Percentiles rank a stretch among this genome's conserved stretches.
phyloP scores from a whole-genome alignment of 768 basidiomycete genomes.

The Pleurotus cornucopiae region DNA sequence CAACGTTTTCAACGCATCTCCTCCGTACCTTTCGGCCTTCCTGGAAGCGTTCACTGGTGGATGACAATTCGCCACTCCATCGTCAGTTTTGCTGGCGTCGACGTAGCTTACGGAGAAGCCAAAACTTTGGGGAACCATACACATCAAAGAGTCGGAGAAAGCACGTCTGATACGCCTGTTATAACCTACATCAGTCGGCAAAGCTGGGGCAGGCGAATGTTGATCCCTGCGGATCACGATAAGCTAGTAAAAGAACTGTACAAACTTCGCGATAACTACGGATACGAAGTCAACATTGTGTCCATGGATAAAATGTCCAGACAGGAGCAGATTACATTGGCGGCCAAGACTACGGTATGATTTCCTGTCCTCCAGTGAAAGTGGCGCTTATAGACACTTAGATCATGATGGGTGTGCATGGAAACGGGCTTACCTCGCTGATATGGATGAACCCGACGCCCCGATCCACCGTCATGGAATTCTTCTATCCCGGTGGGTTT shows the following conservation, averaged over 20 bases:
- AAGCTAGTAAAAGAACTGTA: conserved; percentile 70
- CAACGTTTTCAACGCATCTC: conserved; percentile 73
- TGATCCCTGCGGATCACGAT: conserved; percentile 74
- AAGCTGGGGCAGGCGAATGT: conserved; percentile 82
- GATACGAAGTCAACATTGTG: conserved; percentile 87
- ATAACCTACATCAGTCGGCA: conserved; percentile 93
- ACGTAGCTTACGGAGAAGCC: conserved; percentile 20
- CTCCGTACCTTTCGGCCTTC: conserved; percentile 67
- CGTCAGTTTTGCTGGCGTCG: conserved; percentile 64
- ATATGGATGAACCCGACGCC: conserved; percentile 90
- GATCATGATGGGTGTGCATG: conserved; percentile 95
- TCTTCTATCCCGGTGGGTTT: conserved; percentile 83
- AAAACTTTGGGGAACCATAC: background rate
- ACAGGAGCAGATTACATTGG: conserved; percentile 74
- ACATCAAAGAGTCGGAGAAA: conserved; percentile 26
- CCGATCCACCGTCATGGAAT: conserved; percentile 86
- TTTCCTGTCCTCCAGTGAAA: background rate
- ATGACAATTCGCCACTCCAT: conserved; percentile 69
- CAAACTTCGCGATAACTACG: conserved; percentile 63
- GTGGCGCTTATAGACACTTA: conserved; percentile 22
- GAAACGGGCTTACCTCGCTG: conserved; percentile 84
- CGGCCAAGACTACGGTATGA: conserved; percentile 81
- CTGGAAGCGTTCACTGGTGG: conserved; percentile 85
- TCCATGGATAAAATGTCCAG: conserved; percentile 78
- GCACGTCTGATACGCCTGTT: conserved; percentile 57